Percentiles rank a stretch among this genome's conserved stretches.
These are phyloP conservation scores for Rhizopogon vesiculosus DNA, from an alignment of 768 basidiomycete genomes.

Conservation along the genomic window DNA sequence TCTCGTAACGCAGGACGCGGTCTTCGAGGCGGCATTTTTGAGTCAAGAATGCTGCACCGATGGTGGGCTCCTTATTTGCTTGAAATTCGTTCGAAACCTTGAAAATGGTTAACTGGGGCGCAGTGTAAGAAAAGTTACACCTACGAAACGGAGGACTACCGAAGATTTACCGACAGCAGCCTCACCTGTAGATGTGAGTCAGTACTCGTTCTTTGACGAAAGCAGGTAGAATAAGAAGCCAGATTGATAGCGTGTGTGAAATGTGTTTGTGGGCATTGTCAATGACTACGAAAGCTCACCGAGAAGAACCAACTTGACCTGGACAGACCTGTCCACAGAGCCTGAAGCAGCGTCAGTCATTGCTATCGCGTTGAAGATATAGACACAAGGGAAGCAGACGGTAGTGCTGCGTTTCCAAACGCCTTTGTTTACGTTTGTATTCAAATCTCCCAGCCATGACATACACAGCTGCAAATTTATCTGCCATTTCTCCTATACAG, in stretches of 20 bases:
- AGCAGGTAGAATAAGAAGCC: background rate
- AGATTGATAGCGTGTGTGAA: background rate
- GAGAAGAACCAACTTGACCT: constrained; percentile 95
- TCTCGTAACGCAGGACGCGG: constrained; percentile 89
- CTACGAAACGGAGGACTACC: constrained; percentile 94
- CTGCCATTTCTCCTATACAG: no score
- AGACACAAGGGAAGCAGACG: background rate
- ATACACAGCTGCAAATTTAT: constrained; percentile 5
- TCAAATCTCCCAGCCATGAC: background rate
- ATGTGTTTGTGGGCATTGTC: background rate
- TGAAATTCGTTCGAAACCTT: constrained; percentile 98
- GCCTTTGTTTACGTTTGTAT: constrained; percentile 21
- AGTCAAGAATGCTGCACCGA: constrained; percentile 93
- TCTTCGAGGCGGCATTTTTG: constrained; percentile 96
- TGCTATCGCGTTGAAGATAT: constrained; percentile 17
- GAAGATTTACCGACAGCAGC: constrained; percentile 99
- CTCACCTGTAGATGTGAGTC: constrained; percentile 60
- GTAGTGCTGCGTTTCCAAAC: constrained; percentile 4
- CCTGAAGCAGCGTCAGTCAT: constrained; percentile 79
- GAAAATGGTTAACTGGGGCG: constrained; percentile 3
- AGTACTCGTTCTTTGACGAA: background rate
- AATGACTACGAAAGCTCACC: constrained; percentile 45
- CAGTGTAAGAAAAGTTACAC: constrained; percentile 21
- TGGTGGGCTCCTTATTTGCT: constrained; percentile 97
- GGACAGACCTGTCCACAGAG: constrained; percentile 83